Base-by-base conservation (phyloP, 1,139 yeast species). In the Hansenula sp. region DNA sequence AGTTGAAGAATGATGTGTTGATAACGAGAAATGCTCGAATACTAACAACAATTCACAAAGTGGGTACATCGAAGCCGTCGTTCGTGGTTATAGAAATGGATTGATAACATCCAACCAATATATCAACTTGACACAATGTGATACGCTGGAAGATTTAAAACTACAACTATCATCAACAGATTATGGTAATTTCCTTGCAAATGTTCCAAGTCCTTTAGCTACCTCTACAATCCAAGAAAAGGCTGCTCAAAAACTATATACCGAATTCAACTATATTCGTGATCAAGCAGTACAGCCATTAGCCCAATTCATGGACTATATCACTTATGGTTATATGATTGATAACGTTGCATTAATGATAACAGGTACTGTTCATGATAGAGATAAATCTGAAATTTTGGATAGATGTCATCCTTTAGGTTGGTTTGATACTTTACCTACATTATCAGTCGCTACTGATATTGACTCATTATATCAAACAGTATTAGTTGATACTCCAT, bases 361-460 rank as follows among this genome's bases (percentile, higher is more conserved):
- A 56, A 90, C 97, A 1, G 99, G 99, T 29, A 89, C 98, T 0
- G 77, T 92, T 47, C 98, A 94, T 60, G 96, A 90, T 57, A 78
- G 97, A 57, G 96, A 94, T 62, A 79, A 86, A 59, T 68, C 79
- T 37, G 98, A 92, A 57, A 82, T 92, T 44, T 73, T 92, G 56
- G 78, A 79, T 44, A 82, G 96, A 60, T 88, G 97, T 61, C 96
- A 92, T 60, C 98, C 98, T 1, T 71, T 94, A 51, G 99, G 99
- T 33, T 89, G 97, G 96, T 94, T 94, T 60, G 98, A 92, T 56
- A 92, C 97, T 4, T 76, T 94, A 52, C 98, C 98, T 24, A 92
- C 98, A 0, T 73, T 94, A 47, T 79, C 95, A 10, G 94, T 90
- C 40, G 96, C 97, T 34, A 88, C 96, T 3, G 97, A 90, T 62